Evolutionary conservation across 1,284 basidiomycete species (phyloP).

Genomic region (Ganoderma lucidum): DNA sequence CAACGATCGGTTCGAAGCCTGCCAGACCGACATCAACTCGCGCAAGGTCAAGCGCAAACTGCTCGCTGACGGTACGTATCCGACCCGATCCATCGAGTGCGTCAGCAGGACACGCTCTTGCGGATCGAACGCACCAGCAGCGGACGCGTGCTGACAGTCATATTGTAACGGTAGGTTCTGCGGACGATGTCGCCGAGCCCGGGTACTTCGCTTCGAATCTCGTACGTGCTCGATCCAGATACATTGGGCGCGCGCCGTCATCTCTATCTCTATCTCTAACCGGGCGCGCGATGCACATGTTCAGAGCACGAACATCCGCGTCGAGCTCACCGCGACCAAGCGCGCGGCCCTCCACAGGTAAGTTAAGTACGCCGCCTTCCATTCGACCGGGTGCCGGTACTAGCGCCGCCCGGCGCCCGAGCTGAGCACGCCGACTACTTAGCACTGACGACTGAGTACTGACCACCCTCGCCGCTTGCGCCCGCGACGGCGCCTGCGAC

Average conservation of each 20-base stretch:
- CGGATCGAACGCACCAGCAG: too few relatives aligned
- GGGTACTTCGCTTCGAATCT: slow-evolving; percentile 71
- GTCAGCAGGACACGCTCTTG: too few relatives aligned
- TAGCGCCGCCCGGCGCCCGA: too few relatives aligned
- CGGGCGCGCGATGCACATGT: neutral
- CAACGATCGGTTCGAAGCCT: slow-evolving; percentile 51
- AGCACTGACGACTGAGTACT: too few relatives aligned
- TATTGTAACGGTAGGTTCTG: too few relatives aligned
- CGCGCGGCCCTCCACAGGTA: slow-evolving; percentile 63
- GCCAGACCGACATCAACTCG: slow-evolving; percentile 52
- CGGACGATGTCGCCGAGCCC: slow-evolving; percentile 66
- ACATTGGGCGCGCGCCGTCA: slow-evolving; percentile 1
- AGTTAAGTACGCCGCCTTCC: slow-evolving; percentile 45
- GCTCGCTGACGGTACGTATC: slow-evolving; percentile 54
- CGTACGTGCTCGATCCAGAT: slow-evolving; percentile 39
- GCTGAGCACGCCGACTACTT: too few relatives aligned
- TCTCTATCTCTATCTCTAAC: neutral
- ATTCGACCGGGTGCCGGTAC: too few relatives aligned
- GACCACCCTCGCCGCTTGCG: too few relatives aligned
- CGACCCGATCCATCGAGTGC: too few relatives aligned
- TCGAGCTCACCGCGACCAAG: slow-evolving; percentile 65
- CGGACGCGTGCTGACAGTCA: too few relatives aligned
- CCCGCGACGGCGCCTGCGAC: too few relatives aligned
- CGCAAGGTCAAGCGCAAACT: slow-evolving; percentile 55
- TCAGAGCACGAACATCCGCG: slow-evolving; percentile 62